Evolutionary conservation across 2,329 filamentous ascomycete genomes (phyloP).

Genomic region (Remersonia thermophila): DNA sequence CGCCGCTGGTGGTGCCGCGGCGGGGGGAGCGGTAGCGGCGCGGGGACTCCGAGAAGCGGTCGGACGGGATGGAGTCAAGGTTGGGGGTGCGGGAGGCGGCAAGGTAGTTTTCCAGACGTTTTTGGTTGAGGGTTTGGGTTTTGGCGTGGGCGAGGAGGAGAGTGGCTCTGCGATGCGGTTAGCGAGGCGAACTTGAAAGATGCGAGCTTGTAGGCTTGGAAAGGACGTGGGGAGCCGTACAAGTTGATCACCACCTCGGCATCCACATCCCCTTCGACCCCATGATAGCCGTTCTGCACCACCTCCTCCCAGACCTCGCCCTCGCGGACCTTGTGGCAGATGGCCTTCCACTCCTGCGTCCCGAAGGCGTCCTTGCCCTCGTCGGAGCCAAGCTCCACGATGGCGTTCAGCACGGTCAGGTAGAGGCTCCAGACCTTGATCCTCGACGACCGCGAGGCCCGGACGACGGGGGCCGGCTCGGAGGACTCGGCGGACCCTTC

Average conservation of each 20-base stretch:
- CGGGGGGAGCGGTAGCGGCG: conserved; percentile 31
- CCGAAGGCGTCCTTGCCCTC: conserved; percentile 87
- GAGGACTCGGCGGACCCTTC: conserved; percentile 32
- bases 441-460: conserved; percentile 66
- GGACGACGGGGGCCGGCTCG: conserved; percentile 61
- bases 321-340: conserved; percentile 75
- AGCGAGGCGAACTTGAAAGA: too few relatives aligned
- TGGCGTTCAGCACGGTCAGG: conserved; percentile 80
- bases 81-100: conserved; percentile 62
- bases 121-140: conserved; percentile 73
- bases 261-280: conserved; percentile 81
- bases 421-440: conserved; percentile 98
- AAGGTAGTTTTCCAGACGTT: conserved; percentile 77
- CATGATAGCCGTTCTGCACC: conserved; percentile 74
- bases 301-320: conserved; percentile 94
- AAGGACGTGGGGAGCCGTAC: conserved; percentile 34
- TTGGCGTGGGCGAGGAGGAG: conserved; percentile 82
- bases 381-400: conserved; percentile 76
- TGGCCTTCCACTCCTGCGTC: conserved; percentile 66
- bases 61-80: conserved; percentile 51
- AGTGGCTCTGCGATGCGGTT: conserved; percentile 52
- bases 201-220: not conserved
- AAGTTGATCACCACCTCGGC: conserved; percentile 86
- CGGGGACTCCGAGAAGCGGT: conserved; percentile 42
- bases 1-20: conserved; percentile 41